These are phyloP conservation scores for Monosporascus sp. DNA, from an alignment of 2,329 filamentous ascomycete genomes.

Conservation along the genomic window DNA sequence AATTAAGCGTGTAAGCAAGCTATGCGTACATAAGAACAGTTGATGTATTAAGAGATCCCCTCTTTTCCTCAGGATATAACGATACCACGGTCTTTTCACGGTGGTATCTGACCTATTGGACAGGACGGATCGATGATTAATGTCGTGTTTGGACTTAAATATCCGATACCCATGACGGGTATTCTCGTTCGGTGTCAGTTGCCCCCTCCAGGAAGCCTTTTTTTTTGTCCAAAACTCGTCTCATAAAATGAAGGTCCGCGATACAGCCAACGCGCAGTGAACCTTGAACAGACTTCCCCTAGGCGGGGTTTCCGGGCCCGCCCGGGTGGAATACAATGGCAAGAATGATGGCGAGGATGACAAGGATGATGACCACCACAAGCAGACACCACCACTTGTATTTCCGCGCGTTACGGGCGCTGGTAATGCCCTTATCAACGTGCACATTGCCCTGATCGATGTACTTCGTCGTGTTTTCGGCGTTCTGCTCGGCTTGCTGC, in stretches of 20 bases:
- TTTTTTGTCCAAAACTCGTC: not conserved
- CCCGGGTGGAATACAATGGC: constrained; percentile 40
- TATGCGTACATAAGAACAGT: constrained; percentile 15
- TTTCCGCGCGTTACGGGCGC: constrained; percentile 62
- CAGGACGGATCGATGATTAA: not conserved
- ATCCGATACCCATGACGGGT: not conserved
- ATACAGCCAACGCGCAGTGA: not conserved
- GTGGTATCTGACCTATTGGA: not conserved
- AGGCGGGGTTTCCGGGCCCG: constrained; percentile 2
- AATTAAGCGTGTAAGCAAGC: constrained; percentile 1
- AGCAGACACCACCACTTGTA: constrained; percentile 78
- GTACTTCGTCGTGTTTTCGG: constrained; percentile 59
- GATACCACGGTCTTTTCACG: not conserved
- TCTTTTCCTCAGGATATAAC: not conserved
- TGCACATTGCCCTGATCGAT: constrained; percentile 65
- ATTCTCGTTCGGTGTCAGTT: not conserved
- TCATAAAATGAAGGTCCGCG: not conserved
- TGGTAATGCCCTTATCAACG: constrained; percentile 61
- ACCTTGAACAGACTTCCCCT: not conserved
- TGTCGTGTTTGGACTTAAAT: not conserved
- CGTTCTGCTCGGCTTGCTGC: constrained; percentile 57
- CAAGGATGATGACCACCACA: constrained; percentile 53
- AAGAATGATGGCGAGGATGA: constrained; percentile 50
- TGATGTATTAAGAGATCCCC: constrained; percentile 11
- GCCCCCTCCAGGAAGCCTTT: not conserved